Percentiles rank a stretch among this genome's conserved stretches.
Evolutionary conservation across 306 rosid genomes (phyloP).

Genomic region (Benincasa hispida): DNA sequence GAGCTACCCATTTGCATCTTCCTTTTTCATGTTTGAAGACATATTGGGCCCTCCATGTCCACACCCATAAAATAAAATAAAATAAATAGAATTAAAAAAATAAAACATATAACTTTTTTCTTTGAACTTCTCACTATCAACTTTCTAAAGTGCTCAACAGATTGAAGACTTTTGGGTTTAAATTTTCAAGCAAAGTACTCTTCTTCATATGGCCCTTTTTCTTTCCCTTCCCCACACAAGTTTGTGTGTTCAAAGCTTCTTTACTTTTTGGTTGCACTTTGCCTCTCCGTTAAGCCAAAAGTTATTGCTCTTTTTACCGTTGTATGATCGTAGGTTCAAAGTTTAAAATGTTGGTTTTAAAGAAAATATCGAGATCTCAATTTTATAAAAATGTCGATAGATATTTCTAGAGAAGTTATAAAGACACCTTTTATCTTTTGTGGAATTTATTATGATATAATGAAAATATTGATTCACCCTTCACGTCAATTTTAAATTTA

Average conservation of each 20-base stretch:
- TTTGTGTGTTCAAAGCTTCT: not conserved
- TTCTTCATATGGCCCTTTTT: not conserved
- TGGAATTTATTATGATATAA: no score
- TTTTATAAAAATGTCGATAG: no score
- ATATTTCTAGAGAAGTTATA: no score
- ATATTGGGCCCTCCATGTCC: not conserved
- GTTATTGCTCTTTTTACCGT: no score
- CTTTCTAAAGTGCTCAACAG: not conserved
- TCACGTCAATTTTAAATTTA: no score
- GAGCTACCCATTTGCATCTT: not conserved
- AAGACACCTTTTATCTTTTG: no score
- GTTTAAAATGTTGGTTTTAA: no score
- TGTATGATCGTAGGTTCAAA: no score
- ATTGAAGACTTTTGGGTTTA: not conserved
- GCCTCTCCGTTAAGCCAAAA: not conserved
- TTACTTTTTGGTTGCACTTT: not conserved
- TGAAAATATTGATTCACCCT: no score
- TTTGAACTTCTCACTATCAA: not conserved
- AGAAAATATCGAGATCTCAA: no score
- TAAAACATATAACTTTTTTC: no score
- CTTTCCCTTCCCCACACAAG: not conserved
- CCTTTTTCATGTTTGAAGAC: not conserved
- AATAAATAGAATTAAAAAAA: not conserved
- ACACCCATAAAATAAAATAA: not conserved
- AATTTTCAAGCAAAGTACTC: not conserved